These are phyloP conservation scores for Aspergillus sp. DNA, from an alignment of 2,329 filamentous ascomycete genomes.

Conservation along the genomic window DNA sequence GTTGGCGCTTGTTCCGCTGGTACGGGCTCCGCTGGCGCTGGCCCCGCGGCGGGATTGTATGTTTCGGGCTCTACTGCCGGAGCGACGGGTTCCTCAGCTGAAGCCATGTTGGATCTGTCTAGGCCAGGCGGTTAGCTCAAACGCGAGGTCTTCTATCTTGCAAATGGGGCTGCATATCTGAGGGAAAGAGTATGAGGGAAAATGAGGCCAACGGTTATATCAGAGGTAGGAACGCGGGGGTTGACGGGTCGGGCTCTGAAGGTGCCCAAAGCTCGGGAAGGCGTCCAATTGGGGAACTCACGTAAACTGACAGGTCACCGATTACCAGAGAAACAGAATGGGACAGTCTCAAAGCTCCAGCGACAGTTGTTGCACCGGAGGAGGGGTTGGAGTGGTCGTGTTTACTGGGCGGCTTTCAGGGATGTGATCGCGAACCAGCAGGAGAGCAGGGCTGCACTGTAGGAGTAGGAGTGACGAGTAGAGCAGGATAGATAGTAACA, in stretches of 20 bases:
- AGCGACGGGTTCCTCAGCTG: conserved; percentile 24
- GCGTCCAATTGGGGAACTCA: not conserved
- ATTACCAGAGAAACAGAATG: not conserved
- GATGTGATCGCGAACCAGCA: not conserved
- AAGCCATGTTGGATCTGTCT: conserved; percentile 4
- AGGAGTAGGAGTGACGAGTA: conserved; percentile 4
- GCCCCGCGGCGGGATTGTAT: conserved; percentile 4
- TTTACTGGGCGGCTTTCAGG: not conserved
- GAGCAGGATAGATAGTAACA: conserved; percentile 1
- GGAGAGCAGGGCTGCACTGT: too few relatives aligned
- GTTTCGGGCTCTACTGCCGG: not conserved
- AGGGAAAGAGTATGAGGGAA: not conserved
- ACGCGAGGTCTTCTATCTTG: too few relatives aligned
- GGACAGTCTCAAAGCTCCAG: not conserved
- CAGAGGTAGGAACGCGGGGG: not conserved
- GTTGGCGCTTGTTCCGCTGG: conserved; percentile 17
- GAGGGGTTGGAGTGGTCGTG: too few relatives aligned
- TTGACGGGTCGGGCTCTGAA: not conserved
- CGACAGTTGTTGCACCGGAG: not conserved
- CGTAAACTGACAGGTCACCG: not conserved
- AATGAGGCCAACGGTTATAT: not conserved
- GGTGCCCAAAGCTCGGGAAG: not conserved
- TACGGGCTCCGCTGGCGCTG: conserved; percentile 15
- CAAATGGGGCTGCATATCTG: not conserved
- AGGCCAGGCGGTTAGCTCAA: not conserved